Conservation (phyloP, 306 rosid species). For the Begonia masoniana region DNA sequence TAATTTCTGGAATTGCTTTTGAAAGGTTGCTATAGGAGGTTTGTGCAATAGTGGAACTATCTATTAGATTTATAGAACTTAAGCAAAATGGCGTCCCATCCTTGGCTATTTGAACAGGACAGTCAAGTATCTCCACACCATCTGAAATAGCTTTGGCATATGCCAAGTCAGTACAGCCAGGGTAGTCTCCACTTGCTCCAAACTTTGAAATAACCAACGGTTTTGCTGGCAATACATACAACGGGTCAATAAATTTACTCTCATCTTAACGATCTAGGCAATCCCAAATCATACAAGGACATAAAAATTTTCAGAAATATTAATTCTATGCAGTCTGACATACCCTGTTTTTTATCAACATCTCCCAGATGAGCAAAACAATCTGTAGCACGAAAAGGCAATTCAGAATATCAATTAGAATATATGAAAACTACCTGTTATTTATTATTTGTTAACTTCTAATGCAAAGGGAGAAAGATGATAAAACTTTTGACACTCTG, state of each 20-base stretch:
- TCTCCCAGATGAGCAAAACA: conserved; percentile 58
- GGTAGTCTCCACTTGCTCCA: conserved; percentile 88
- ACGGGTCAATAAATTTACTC: conserved; percentile 16
- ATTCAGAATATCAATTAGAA: conserved; percentile 1
- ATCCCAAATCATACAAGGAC: background rate
- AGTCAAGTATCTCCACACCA: conserved; percentile 73
- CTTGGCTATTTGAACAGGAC: conserved; percentile 74
- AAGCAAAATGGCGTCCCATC: conserved; percentile 71
- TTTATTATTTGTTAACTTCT: background rate
- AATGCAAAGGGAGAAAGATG: background rate
- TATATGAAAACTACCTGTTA: too few species aligned
- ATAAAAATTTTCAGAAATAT: background rate
- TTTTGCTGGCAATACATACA: conserved; percentile 24
- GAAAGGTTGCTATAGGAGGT: conserved; percentile 22
- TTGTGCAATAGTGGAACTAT: conserved; percentile 46
- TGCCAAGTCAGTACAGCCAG: conserved; percentile 59
- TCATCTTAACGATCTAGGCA: background rate
- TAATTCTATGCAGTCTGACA: conserved; percentile 2
- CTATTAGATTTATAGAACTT: conserved; percentile 59
- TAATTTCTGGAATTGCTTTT: conserved; percentile 30
- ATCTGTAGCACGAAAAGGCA: conserved; percentile 30
- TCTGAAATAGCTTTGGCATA: conserved; percentile 50
- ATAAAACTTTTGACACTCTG: too few species aligned
- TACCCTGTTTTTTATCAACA: conserved; percentile 48
- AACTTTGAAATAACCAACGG: conserved; percentile 64